A percentile compares a stretch with the other conserved stretches of the same genome.
These are phyloP conservation scores for Akanthomyces dipterigenus DNA, from an alignment of 2,329 filamentous ascomycete species.

Conservation along the genomic window DNA sequence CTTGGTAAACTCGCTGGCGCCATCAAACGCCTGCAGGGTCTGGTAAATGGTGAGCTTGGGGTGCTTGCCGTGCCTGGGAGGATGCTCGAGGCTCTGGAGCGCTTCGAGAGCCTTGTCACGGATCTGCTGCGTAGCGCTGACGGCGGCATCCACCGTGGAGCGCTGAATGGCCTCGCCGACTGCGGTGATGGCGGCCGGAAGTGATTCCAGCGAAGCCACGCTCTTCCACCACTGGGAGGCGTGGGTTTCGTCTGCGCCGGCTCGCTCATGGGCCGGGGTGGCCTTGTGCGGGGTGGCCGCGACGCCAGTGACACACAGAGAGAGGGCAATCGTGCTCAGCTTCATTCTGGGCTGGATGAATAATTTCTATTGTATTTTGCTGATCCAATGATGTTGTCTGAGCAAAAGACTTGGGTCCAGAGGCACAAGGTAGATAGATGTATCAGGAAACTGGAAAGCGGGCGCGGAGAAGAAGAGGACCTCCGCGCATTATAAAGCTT, in stretches of 20 bases:
- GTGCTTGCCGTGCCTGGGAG: not conserved
- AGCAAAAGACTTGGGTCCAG: not conserved
- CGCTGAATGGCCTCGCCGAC: slow-evolving; percentile 7
- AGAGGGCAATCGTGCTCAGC: not conserved
- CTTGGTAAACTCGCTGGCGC: slow-evolving; percentile 70
- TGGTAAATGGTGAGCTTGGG: slow-evolving; percentile 71
- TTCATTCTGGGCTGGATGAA: not conserved
- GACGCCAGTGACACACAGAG: slow-evolving; percentile 1
- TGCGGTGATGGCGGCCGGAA: not conserved
- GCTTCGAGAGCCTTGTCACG: slow-evolving; percentile 7
- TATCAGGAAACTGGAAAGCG: not conserved
- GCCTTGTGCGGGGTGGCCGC: not conserved
- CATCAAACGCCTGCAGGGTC: slow-evolving; percentile 66
- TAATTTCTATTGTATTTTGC: not conserved
- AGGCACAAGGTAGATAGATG: not conserved
- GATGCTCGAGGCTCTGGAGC: slow-evolving; percentile 7
- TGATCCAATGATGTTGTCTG: not conserved
- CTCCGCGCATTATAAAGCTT: not conserved
- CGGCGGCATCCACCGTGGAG: slow-evolving; percentile 4
- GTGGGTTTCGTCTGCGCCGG: not conserved
- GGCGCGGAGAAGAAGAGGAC: not conserved
- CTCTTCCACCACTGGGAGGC: not conserved
- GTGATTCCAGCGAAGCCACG: not conserved
- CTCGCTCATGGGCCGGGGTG: not conserved
- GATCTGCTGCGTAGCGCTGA: slow-evolving; percentile 6